phyloP scores from a whole-genome alignment of 257 asterid species.

The Fraxinus pennsylvanica region DNA sequence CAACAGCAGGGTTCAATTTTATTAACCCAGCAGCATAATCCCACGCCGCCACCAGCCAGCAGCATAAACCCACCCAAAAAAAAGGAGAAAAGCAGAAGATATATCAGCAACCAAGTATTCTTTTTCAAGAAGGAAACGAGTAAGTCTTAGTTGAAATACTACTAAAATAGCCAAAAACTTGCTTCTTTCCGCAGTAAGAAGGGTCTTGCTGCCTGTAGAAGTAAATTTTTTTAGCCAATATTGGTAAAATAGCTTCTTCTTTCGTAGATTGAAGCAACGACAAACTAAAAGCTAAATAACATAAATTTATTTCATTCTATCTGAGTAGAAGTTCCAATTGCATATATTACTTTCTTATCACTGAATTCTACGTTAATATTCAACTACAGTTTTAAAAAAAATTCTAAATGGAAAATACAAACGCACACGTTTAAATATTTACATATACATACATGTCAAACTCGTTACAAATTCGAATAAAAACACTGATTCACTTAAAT shows the following conservation, averaged over 20 bases:
- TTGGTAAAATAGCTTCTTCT: not conserved
- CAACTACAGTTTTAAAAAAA: not conserved
- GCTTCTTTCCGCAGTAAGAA: not conserved
- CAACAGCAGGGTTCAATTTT: not conserved
- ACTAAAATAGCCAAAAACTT: not conserved
- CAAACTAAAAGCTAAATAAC: not conserved
- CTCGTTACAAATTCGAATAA: not conserved
- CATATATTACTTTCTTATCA: conserved; percentile 7
- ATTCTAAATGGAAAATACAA: conserved; percentile 1
- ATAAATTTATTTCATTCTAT: not conserved
- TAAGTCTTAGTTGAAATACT: not conserved
- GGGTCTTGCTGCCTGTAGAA: not conserved
- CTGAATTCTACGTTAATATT: not conserved
- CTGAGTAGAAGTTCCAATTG: conserved; percentile 1
- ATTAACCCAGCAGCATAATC: not conserved
- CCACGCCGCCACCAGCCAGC: not conserved
- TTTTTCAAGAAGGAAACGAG: not conserved
- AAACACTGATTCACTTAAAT: not conserved
- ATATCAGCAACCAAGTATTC: not conserved
- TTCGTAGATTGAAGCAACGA: not conserved
- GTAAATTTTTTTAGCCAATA: not conserved
- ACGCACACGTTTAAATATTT: not conserved
- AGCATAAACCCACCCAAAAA: no score
- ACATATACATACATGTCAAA: not conserved
- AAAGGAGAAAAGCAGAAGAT: not conserved